Conservation (phyloP, 1,284 basidiomycete genomes). For the Nidula niveotomentosa region DNA sequence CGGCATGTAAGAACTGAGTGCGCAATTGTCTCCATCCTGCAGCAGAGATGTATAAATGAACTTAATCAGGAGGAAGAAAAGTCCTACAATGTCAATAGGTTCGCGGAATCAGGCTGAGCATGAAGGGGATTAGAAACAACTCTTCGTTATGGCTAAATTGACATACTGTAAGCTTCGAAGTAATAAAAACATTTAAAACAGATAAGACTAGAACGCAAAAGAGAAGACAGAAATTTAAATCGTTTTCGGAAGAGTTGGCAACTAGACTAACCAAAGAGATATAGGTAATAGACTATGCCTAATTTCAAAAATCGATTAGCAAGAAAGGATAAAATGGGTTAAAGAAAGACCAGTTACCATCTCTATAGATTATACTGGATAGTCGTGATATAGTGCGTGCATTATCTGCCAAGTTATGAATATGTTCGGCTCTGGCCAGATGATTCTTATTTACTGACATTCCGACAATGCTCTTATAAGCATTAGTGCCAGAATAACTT, state of each 20-base stretch:
- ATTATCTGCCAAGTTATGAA: no score
- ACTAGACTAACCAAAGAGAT: neutral
- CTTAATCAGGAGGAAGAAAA: neutral
- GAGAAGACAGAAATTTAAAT: no score
- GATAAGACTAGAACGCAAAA: neutral
- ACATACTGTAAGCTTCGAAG: neutral
- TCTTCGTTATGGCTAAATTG: neutral
- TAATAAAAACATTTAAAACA: neutral
- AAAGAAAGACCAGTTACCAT: no score
- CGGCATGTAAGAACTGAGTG: neutral
- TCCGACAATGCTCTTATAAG: no score
- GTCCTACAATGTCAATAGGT: neutral
- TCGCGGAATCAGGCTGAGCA: neutral
- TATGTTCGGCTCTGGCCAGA: no score
- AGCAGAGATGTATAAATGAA: neutral
- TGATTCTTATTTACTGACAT: no score
- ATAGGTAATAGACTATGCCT: neutral
- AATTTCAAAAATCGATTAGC: neutral
- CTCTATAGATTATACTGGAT: neutral
- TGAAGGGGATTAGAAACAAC: neutral
- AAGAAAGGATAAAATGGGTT: neutral
- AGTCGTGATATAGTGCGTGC: neutral
- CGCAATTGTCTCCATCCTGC: neutral
- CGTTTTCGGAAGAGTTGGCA: neutral
- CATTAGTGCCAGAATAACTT: no score